These are phyloP conservation scores for Phytophthora multivora DNA, from an alignment of 352 stramenopile genomes.

Conservation along the genomic window DNA sequence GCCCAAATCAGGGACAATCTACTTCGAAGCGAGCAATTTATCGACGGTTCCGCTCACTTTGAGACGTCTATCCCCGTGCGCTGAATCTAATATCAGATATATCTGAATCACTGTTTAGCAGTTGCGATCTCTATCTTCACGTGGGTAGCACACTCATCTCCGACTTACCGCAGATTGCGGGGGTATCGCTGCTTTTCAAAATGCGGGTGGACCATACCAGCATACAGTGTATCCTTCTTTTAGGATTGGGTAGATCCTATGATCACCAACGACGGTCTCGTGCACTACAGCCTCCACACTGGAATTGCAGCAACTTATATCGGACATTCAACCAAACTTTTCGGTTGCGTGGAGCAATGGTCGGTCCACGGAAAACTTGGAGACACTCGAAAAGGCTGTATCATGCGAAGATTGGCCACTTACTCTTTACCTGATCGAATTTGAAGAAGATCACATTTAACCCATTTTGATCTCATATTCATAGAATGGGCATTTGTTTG, in stretches of 20 bases:
- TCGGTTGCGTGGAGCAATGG: not conserved
- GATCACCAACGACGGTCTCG: not conserved
- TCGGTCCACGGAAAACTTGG: slow-evolving; percentile 1
- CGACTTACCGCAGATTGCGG: slow-evolving; percentile 6
- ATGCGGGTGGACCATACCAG: slow-evolving; percentile 21
- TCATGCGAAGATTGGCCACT: not conserved
- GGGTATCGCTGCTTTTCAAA: slow-evolving; percentile 4
- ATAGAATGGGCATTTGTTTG: no score
- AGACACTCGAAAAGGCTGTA: not conserved
- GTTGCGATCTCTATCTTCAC: slow-evolving; percentile 11
- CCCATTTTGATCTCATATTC: no score
- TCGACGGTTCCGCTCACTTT: slow-evolving; percentile 8
- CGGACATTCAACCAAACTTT: no score
- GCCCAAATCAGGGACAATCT: slow-evolving; percentile 19
- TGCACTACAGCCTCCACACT: not conserved
- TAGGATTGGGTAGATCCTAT: slow-evolving; percentile 26
- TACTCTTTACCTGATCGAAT: slow-evolving; percentile 15
- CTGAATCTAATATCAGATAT: slow-evolving; percentile 18
- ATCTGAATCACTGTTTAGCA: slow-evolving; percentile 13
- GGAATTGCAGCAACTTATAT: slow-evolving; percentile 8
- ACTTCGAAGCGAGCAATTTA: slow-evolving; percentile 21
- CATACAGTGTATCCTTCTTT: slow-evolving; percentile 19
- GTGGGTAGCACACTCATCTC: slow-evolving; percentile 16
- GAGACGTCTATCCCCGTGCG: slow-evolving; percentile 9
- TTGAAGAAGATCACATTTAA: not conserved